Evolutionary conservation across 1,139 yeast genomes (phyloP).

Genomic region (Trichomonascaceae sp.): DNA sequence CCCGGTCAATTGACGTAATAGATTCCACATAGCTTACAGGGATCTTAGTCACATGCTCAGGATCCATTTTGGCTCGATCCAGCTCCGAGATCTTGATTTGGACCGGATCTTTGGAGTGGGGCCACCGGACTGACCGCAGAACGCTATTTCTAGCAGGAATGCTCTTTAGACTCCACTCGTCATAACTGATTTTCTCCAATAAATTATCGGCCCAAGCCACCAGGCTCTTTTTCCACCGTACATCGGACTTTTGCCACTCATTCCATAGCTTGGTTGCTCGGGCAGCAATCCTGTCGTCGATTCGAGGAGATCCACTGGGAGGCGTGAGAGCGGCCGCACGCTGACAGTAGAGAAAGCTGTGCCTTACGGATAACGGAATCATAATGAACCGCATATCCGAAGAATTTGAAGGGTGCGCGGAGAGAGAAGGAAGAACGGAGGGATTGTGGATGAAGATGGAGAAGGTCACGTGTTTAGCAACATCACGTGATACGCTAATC

Average conservation of each 20-base stretch:
- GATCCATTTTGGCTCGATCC: not conserved
- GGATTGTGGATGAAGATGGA: not conserved
- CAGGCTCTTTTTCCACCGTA: slow-evolving; percentile 38
- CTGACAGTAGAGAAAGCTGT: slow-evolving; percentile 29
- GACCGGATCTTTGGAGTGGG: slow-evolving; percentile 4
- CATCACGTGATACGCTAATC: not conserved
- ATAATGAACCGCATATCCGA: slow-evolving; percentile 25
- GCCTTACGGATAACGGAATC: slow-evolving; percentile 26
- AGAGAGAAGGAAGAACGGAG: not conserved
- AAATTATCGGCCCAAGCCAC: slow-evolving; percentile 38
- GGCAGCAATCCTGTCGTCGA: slow-evolving; percentile 39
- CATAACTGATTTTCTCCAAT: slow-evolving; percentile 45
- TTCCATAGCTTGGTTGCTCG: slow-evolving; percentile 47
- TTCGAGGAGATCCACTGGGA: slow-evolving; percentile 27
- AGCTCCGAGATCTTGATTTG: slow-evolving; percentile 1
- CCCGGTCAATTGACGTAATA: not conserved
- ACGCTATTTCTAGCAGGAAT: slow-evolving; percentile 39
- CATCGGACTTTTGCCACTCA: slow-evolving; percentile 38
- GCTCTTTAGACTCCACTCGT: slow-evolving; percentile 45
- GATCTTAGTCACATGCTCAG: slow-evolving; percentile 9
- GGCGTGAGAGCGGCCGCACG: slow-evolving; percentile 22
- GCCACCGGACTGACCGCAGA: slow-evolving; percentile 16
- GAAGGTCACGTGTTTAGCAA: not conserved
- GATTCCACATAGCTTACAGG: slow-evolving; percentile 9
- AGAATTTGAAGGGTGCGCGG: not conserved